Base-by-base conservation (phyloP, 192 early-diverging fungal genomes). In the Coemansia sp. region DNA sequence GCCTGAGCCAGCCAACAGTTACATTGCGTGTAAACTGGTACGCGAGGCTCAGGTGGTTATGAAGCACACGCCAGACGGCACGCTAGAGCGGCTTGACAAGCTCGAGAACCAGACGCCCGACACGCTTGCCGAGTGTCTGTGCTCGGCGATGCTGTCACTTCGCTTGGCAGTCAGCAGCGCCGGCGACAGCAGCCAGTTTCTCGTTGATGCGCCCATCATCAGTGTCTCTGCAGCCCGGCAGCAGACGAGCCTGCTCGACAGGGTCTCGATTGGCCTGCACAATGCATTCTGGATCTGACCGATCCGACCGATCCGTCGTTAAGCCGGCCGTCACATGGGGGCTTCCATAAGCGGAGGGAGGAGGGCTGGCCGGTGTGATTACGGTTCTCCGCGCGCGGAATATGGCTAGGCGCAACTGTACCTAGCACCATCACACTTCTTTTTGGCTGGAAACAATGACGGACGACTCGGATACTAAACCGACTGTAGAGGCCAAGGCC, bases 1-100 rank as follows among this genome's bases (percentile, higher is more conserved):
- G 17, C 7, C 35, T 38, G 18, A 17, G 5, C 30, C n/a, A 13
- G 28, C 38, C 6, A 21, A n/a, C 17, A 39, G 41, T 20, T 19
- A 29, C 40, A 47, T 67, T n/a, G 48, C 57, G 1, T 65, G 61
- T 33, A 72, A 72, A 33, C 44, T 72, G 1, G 58, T 39, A 23
- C 47, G 33, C 43, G 61, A 65, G 23, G 54, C 54, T 18, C 69
- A 72, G 38, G 62, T 72, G 14, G 61, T 72, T 5, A 65, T 72
- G 69, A 61, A 72, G 50, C 38, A 44, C 6, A 25, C 51, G 12
- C 35, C 47, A 14, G 41, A 18, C 2, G 14, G 36, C 13, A 8
- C 19, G 22, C 39, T 72, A 17, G 49, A 36, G 7, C 57, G 69
- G 7, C 44, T 72, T 7, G 49, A 35, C 7, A 51, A 54, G n/a